These are phyloP conservation scores for Haematococcus lacustris DNA, from an alignment of 139 green algal species.

Conservation along the genomic window DNA sequence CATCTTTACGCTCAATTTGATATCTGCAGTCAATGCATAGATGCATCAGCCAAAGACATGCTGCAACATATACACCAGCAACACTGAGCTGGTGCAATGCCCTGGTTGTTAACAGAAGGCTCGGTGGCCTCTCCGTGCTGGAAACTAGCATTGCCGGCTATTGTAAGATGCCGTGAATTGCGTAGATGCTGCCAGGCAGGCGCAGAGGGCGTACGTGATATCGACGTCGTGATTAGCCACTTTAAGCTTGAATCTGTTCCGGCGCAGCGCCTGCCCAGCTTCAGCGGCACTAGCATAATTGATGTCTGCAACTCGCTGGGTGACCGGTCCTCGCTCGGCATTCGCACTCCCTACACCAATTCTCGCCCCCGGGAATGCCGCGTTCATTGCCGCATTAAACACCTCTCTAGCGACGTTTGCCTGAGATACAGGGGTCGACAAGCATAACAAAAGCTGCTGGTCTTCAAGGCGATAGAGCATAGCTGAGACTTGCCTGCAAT, in stretches of 20 bases:
- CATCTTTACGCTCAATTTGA: slow-evolving; percentile 9
- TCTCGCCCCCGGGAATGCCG: slow-evolving; percentile 1
- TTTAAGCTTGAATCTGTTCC: slow-evolving; percentile 10
- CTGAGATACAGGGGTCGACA: too few species aligned
- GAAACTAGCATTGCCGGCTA: too few species aligned
- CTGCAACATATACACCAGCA: neutral
- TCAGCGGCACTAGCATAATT: slow-evolving; percentile 7
- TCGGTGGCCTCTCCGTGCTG: neutral
- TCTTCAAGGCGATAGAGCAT: too few species aligned
- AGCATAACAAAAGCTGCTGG: too few species aligned
- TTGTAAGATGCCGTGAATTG: too few species aligned
- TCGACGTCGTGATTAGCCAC: slow-evolving; percentile 5
- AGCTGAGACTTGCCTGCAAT: too few species aligned
- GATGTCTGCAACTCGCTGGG: slow-evolving; percentile 8
- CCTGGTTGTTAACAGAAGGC: neutral
- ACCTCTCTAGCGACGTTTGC: slow-evolving; percentile 6
- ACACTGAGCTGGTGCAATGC: neutral
- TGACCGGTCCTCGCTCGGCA: slow-evolving; percentile 4
- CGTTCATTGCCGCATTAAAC: neutral
- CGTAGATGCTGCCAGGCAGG: neutral
- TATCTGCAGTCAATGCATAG: neutral
- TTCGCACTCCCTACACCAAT: slow-evolving; percentile 7
- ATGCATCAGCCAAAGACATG: neutral
- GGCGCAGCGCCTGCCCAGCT: slow-evolving; percentile 3
- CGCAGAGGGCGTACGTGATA: slow-evolving; percentile 1